phyloP scores from a whole-genome alignment of 1,284 basidiomycete species.

The Cutaneotrichosporon mucoides region DNA sequence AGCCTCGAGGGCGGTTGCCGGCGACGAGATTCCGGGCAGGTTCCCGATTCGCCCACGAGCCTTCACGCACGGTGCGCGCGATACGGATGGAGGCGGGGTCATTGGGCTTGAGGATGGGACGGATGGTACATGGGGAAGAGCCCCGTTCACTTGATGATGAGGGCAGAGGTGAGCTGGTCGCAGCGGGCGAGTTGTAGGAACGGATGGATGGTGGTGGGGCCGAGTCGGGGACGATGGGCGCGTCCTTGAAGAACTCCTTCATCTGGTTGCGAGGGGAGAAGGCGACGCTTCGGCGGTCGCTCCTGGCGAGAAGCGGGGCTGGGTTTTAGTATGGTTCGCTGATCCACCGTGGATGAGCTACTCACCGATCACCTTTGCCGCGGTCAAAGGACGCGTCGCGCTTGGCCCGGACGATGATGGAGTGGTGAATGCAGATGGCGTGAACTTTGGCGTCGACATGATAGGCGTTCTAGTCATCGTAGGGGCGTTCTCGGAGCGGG shows the following conservation, averaged over 20 bases:
- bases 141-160: constrained; percentile 5
- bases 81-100: constrained; percentile 33
- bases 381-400: constrained; percentile 3
- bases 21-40: constrained; percentile 35
- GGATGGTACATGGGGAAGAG: constrained; percentile 8
- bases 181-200: constrained; percentile 1
- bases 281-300: constrained; percentile 18
- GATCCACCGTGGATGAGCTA: background rate
- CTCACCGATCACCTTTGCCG: constrained; percentile 11
- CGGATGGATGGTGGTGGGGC: constrained; percentile 3
- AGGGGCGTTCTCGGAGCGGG: too few relatives aligned
- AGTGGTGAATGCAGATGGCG: background rate
- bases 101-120: constrained; percentile 35
- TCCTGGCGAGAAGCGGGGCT: background rate
- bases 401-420: background rate
- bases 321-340: background rate
- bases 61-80: constrained; percentile 41
- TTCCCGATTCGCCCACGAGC: constrained; percentile 45
- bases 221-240: constrained; percentile 25
- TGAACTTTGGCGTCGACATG: background rate
- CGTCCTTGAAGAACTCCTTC: constrained; percentile 34
- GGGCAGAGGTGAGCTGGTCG: constrained; percentile 4
- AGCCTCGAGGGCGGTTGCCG: constrained; percentile 23
- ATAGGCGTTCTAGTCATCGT: background rate
- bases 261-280: constrained; percentile 38